These are phyloP conservation scores for Calonectria montana DNA, from an alignment of 2,329 filamentous ascomycete species.

Conservation along the genomic window DNA sequence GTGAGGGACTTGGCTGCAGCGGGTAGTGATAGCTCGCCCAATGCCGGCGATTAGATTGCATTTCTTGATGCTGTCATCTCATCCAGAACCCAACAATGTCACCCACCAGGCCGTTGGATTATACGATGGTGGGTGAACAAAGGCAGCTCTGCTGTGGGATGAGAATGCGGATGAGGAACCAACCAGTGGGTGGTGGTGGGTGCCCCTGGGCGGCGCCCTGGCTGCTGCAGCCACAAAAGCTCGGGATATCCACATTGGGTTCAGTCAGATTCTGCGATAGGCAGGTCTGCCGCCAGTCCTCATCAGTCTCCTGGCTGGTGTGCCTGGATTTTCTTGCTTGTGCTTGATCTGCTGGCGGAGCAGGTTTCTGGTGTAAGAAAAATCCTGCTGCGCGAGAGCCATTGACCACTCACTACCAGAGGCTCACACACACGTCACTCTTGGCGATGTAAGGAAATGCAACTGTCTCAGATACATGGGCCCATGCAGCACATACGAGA, in stretches of 20 bases:
- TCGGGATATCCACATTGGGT: background rate
- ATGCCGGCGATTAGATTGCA: background rate
- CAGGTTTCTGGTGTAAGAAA: background rate
- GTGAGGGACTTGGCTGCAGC: background rate
- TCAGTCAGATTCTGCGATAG: conserved; percentile 2
- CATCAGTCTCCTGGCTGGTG: conserved; percentile 2
- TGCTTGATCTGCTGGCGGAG: background rate
- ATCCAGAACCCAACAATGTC: background rate
- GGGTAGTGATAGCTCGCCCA: background rate
- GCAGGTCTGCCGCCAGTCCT: conserved; percentile 3
- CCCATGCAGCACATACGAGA: conserved; percentile 11
- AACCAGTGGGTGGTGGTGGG: background rate
- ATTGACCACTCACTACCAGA: background rate
- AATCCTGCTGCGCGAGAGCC: background rate
- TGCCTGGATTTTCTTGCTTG: background rate
- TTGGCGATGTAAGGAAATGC: conserved; percentile 1
- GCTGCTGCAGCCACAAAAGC: background rate
- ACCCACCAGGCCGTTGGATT: background rate
- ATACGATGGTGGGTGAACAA: background rate
- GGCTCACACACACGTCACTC: background rate
- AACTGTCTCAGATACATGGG: conserved; percentile 9
- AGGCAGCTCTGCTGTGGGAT: conserved; percentile 3
- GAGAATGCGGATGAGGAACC: background rate
- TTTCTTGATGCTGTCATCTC: background rate
- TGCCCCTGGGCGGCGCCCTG: conserved; percentile 9